Base-by-base conservation (phyloP, 257 asterid species). In the Solanum chiquidenum region DNA sequence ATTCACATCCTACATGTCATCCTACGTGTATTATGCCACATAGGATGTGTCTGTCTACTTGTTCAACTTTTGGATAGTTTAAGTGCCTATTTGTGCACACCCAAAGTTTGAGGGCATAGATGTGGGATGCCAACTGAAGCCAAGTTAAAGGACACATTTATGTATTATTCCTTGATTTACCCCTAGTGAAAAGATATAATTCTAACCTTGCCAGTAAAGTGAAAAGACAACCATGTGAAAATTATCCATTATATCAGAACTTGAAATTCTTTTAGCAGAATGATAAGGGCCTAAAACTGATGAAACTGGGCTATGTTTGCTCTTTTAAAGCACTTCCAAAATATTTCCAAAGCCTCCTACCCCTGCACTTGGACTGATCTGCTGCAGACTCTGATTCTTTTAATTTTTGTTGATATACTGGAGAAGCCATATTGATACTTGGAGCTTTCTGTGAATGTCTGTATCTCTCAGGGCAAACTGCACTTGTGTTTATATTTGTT, bases 101-200 rank as follows among this genome's bases (percentile, higher is more conserved):
- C 64, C 64, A 55, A 18, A 55, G 23, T 52, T 55, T 55, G 64
- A 55, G 64, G 64, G 64, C 64, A 20, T 55, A 55, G 64, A 55
- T 55, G 64, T 10, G 64, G 64, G n/a, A 55, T 55, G 64, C n/a
- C 64, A 55, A 55, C 9, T 55, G 10, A 18, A 55, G 64, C 64
- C n/a, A 55, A 55, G 64, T 55, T 20, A 55, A 55, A 55, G 4
- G 64, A 55, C 64, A 55, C 64, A 55, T 55, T 55, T 55, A 55
- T 55, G 64, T 18, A 55, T 55, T 55, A 55, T 55, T 10, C 64
- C n/a, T 88, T 92, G 94, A 92, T 93, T 92, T 72, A 91, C 98
- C 86, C 87, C 91, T 85, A 88, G 93, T 86, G 93, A 90, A 35
- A 80, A 29, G 68, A 80, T 80, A 80, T 46, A 12, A 46, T 46